phyloP scores from a whole-genome alignment of 768 basidiomycete species.

The Filobasidium wieringae region DNA sequence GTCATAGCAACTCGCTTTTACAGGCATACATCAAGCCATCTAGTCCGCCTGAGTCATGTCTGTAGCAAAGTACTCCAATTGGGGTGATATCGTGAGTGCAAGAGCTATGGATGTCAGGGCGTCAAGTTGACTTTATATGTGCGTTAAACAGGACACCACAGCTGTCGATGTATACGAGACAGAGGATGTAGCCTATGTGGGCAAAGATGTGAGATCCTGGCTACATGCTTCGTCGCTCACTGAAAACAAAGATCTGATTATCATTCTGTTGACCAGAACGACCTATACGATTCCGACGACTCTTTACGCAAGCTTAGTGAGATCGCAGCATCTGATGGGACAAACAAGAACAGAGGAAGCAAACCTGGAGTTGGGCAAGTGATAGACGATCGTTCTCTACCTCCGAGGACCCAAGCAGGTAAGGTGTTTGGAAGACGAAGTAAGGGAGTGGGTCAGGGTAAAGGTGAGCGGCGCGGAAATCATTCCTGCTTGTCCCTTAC shows the following conservation, averaged over 20 bases:
- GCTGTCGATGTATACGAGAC: constrained; percentile 39
- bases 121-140: background rate
- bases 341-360: background rate
- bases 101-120: background rate
- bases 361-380: constrained; percentile 6
- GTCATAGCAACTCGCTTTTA: background rate
- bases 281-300: constrained; percentile 17
- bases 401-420: constrained; percentile 21
- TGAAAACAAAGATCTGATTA: background rate
- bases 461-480: no score
- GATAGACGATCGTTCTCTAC: constrained; percentile 23
- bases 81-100: constrained; percentile 38
- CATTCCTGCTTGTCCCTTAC: background rate
- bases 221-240: background rate
- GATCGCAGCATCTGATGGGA: background rate
- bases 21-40: background rate
- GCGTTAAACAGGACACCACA: constrained; percentile 25
- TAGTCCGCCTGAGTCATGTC: background rate
- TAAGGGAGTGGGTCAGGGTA: constrained; percentile 1
- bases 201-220: constrained; percentile 18
- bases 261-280: constrained; percentile 1
- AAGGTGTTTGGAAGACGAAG: constrained; percentile 25
- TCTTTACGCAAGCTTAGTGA: constrained; percentile 9
- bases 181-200: constrained; percentile 30
- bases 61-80: constrained; percentile 30